Evolutionary conservation across 164 flowering plant genomes (phyloP).

Genomic region (Stephania japonica): DNA sequence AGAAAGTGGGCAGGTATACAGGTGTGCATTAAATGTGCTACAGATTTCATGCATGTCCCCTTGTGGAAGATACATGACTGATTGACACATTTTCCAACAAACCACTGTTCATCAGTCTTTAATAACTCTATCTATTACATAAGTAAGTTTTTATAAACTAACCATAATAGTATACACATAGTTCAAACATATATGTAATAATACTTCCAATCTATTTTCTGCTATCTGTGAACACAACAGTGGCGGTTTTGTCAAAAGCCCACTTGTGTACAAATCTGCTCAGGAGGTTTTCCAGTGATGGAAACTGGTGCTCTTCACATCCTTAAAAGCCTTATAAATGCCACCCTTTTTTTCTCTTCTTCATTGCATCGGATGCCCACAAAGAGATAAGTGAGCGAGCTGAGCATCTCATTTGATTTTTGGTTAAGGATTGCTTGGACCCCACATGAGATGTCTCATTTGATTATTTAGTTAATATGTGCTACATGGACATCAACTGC

Average conservation of each 20-base stretch:
- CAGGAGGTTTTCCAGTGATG: constrained; percentile 5
- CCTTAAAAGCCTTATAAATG: constrained; percentile 7
- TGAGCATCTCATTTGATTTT: not conserved
- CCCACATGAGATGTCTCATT: not conserved
- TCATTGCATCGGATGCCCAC: too few species aligned
- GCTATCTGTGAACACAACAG: not conserved
- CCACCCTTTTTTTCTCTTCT: not conserved
- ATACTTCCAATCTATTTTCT: not conserved
- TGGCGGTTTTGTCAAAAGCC: not conserved
- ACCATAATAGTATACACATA: too few species aligned
- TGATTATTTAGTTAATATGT: not conserved
- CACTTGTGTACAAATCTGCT: not conserved
- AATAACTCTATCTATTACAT: not conserved
- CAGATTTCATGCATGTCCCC: not conserved
- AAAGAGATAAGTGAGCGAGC: too few species aligned
- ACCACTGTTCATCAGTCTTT: not conserved
- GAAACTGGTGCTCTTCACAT: constrained; percentile 7
- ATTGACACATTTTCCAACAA: not conserved
- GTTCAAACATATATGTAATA: not conserved
- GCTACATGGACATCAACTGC: too few species aligned
- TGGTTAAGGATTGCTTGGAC: not conserved
- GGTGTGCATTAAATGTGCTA: constrained; percentile 2
- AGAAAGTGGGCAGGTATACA: not conserved
- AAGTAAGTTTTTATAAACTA: not conserved
- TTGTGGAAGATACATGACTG: not conserved